A percentile compares a stretch with the other conserved stretches of the same genome.
These are phyloP conservation scores for Apiotrichum sp. DNA, from an alignment of 1,284 basidiomycete genomes.

Conservation along the genomic window DNA sequence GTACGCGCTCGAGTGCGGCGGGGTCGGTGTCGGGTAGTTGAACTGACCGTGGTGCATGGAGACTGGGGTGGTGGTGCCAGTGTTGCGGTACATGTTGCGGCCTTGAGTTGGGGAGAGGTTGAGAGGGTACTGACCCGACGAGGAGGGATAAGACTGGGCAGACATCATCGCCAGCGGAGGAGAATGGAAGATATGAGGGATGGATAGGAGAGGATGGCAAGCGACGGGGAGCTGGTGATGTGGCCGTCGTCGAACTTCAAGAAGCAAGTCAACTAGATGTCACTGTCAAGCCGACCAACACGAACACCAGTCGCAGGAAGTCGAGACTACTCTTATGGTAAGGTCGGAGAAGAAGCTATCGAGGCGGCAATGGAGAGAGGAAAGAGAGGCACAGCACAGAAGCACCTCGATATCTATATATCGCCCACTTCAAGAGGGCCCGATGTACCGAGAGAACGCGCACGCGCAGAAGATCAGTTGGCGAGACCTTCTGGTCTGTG, in stretches of 20 bases:
- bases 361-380: no score
- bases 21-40: not conserved
- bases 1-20: conserved; percentile 6
- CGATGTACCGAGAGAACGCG: no score
- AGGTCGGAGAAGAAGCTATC: not conserved
- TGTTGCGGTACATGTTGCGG: conserved; percentile 12
- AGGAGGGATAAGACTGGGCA: conserved; percentile 12
- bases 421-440: no score
- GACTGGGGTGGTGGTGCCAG: not conserved
- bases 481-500: no score
- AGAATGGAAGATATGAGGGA: no score
- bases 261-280: no score
- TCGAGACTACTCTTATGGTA: not conserved
- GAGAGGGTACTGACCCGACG: conserved; percentile 1
- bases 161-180: conserved; percentile 8
- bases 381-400: no score
- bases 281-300: no score
- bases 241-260: no score
- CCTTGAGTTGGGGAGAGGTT: conserved; percentile 1
- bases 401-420: no score
- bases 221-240: no score
- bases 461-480: no score
- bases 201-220: not conserved
- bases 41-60: not conserved
- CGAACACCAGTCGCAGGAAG: not conserved